Evolutionary conservation across 306 rosid species (phyloP).

Genomic region (Gleditsia sinensis): DNA sequence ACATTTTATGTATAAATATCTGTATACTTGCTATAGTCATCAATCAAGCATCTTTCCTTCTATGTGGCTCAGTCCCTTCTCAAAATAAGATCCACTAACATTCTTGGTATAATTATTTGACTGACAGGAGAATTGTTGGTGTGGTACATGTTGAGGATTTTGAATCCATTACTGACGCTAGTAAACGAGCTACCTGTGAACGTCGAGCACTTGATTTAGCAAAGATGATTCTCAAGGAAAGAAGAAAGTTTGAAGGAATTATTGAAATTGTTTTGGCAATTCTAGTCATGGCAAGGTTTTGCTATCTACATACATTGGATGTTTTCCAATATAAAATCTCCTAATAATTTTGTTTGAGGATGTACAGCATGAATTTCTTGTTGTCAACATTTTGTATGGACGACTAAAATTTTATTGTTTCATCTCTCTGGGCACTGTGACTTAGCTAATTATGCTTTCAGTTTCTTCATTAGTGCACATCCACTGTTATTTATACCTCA

Average conservation of each 20-base stretch:
- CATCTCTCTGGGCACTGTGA: not conserved
- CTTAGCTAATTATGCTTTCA: not conserved
- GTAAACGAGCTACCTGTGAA: constrained; percentile 74
- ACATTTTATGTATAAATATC: not conserved
- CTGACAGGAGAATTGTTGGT: constrained; percentile 84
- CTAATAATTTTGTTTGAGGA: not conserved
- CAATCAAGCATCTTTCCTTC: not conserved
- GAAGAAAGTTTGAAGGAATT: constrained; percentile 60
- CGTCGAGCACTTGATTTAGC: constrained; percentile 66
- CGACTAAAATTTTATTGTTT: not conserved
- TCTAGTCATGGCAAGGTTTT: constrained; percentile 35
- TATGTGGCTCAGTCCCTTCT: not conserved
- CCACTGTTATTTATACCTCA: too few relatives aligned
- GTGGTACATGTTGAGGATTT: constrained; percentile 91
- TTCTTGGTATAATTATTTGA: constrained; percentile 12
- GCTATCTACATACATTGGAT: not conserved
- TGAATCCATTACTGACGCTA: constrained; percentile 68
- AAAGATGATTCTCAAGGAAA: constrained; percentile 75
- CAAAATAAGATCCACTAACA: not conserved
- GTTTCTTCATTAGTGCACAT: too few relatives aligned
- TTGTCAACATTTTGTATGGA: not conserved
- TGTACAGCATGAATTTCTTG: constrained; percentile 8
- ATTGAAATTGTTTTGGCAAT: constrained; percentile 50
- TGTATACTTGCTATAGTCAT: not conserved
- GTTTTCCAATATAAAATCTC: not conserved